A percentile compares a stretch with the other conserved stretches of the same genome.
These are phyloP conservation scores for Saitozyma podzolica DNA, from an alignment of 768 basidiomycete genomes.

Conservation along the genomic window DNA sequence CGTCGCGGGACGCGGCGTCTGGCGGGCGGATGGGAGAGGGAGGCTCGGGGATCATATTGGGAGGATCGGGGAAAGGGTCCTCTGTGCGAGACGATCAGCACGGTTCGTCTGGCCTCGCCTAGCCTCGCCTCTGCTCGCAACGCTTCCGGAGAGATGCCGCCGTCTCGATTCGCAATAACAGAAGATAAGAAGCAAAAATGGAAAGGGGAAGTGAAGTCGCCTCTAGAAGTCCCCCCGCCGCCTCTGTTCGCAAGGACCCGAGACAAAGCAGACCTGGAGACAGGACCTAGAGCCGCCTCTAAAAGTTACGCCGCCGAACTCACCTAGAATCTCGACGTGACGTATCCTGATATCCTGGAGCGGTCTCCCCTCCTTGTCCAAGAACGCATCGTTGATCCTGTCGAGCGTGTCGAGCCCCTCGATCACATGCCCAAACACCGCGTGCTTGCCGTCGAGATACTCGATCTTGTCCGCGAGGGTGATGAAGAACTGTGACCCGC, in stretches of 20 bases:
- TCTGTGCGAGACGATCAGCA: slow-evolving; percentile 57
- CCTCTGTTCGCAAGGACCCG: neutral
- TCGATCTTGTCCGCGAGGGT: slow-evolving; percentile 88
- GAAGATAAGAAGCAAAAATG: neutral
- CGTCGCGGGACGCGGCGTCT: slow-evolving; percentile 58
- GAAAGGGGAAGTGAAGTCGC: neutral
- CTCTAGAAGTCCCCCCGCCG: neutral
- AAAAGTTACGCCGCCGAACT: slow-evolving; percentile 24
- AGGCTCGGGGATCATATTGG: slow-evolving; percentile 69
- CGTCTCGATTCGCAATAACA: too few species aligned
- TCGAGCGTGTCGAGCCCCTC: slow-evolving; percentile 90
- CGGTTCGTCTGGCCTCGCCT: neutral
- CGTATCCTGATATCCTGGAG: slow-evolving; percentile 91
- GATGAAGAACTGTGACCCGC: slow-evolving; percentile 95
- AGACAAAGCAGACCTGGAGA: too few species aligned
- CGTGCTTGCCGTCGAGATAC: slow-evolving; percentile 91
- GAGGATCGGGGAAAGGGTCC: slow-evolving; percentile 91
- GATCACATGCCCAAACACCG: slow-evolving; percentile 92
- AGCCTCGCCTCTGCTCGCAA: too few species aligned
- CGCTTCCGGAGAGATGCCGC: too few species aligned
- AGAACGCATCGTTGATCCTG: slow-evolving; percentile 86
- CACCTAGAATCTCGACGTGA: slow-evolving; percentile 93
- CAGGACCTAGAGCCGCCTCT: neutral
- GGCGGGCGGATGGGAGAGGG: slow-evolving; percentile 76
- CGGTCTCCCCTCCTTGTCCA: slow-evolving; percentile 83